Base-by-base conservation (phyloP, 345 rosid genomes). In the Brassica cretica region DNA sequence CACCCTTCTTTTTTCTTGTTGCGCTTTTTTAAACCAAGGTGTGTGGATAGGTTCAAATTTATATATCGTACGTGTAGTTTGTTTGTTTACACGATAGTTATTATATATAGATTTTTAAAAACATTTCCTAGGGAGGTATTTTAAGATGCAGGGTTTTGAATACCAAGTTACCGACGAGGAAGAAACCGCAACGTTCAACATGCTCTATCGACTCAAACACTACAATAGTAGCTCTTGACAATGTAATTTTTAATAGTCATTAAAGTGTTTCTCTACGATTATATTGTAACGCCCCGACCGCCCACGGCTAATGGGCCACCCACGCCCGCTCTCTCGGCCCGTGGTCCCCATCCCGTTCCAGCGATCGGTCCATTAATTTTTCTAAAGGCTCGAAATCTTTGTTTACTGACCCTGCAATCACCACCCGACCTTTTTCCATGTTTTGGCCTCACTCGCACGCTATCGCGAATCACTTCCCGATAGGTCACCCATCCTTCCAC, bases 51-150 rank as follows among this genome's bases (percentile, higher is more conserved):
- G 16, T 49, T 64, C 51, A 60, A 44, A 60, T 3, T 44, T 16
- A 59, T 68, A 11, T 30, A 68, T 60, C 21, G 62, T 41, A n/a
- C 66, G 66, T 29, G 67, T 67, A 68, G 11, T 67, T 75, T 58
- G 32, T 58, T 66, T 61, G 37, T 29, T 27, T 27, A 56, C 32
- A 39, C 15, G 18, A 18, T 66, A n/a, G 8, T 11, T 64, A 32
- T 16, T 62, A 6, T 9, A 35, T 21, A 37, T 4, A 71, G 2
- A 58, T 37, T 51, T 51, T 4, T 30, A 63, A 30, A 64, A 7
- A 6, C 8, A 32, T 32, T 15, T 15, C 11, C 7, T 33, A 64
- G 7, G 6, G 8, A 16, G n/a, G 5, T 4, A 8, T 16, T 15
- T 33, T 33, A 39, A 39, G 55, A 39, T 39, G 0, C 11, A 19